These are phyloP conservation scores for Bretschneidera sinensis DNA, from an alignment of 345 rosid genomes.

Conservation along the genomic window DNA sequence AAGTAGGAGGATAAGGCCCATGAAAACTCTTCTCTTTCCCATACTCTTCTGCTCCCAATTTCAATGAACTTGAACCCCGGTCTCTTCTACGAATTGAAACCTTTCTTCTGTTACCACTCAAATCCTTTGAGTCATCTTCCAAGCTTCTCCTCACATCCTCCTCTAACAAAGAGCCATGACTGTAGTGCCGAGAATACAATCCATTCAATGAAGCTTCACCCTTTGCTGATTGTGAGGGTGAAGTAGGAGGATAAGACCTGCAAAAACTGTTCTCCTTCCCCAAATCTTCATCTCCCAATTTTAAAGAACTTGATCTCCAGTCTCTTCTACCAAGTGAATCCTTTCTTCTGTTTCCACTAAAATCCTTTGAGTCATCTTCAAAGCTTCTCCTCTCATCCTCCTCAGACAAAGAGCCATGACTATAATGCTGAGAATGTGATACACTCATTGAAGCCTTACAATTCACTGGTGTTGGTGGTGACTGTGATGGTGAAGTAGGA, in stretches of 20 bases:
- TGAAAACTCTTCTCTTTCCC: constrained; percentile 31
- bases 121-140: constrained; percentile 22
- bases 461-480: constrained; percentile 7
- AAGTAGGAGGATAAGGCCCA: constrained; percentile 30
- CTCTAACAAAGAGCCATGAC: constrained; percentile 32
- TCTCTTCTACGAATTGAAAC: background rate
- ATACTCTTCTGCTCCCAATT: constrained; percentile 22
- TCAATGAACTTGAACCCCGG: background rate
- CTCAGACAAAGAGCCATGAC: constrained; percentile 16
- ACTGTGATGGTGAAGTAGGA: constrained; percentile 17
- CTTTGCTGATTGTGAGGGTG: constrained; percentile 10
- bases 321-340: constrained; percentile 1
- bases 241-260: constrained; percentile 30
- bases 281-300: constrained; percentile 21
- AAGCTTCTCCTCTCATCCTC: background rate
- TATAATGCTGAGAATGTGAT: constrained; percentile 18
- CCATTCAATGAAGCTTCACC: constrained; percentile 26
- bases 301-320: background rate
- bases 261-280: constrained; percentile 31
- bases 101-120: background rate
- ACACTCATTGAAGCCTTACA: constrained; percentile 18
- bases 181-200: constrained; percentile 31
- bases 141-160: constrained; percentile 15
- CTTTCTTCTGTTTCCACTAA: background rate
- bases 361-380: background rate